A percentile compares a stretch with the other conserved stretches of the same genome.
These are phyloP conservation scores for Hyphochytrium catenoides DNA, from an alignment of 352 stramenopile species.

Conservation along the genomic window DNA sequence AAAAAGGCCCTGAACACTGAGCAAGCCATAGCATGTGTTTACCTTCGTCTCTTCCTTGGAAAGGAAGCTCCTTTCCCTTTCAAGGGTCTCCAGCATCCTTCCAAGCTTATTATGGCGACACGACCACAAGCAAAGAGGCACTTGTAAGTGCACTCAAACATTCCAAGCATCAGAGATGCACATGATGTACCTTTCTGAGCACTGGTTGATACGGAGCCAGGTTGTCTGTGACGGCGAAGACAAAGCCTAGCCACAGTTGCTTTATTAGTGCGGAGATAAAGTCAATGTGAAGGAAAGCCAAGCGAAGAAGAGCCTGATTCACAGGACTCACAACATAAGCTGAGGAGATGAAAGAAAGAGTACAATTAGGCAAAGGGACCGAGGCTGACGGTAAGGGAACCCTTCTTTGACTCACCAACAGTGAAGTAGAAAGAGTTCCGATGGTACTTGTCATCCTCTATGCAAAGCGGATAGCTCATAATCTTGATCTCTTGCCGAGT, in stretches of 20 bases:
- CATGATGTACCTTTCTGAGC: conserved; percentile 27
- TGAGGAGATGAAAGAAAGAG: too few relatives aligned
- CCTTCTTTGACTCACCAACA: conserved; percentile 16
- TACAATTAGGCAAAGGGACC: too few relatives aligned
- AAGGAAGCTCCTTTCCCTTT: conserved; percentile 58
- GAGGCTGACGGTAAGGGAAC: background rate
- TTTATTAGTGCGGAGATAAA: too few relatives aligned
- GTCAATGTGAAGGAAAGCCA: too few relatives aligned
- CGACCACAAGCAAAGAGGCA: background rate
- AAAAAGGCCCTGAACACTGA: background rate
- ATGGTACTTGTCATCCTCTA: conserved; percentile 68
- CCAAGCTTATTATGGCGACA: conserved; percentile 13
- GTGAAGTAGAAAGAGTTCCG: conserved; percentile 66
- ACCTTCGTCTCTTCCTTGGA: conserved; percentile 11
- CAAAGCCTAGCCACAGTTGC: too few relatives aligned
- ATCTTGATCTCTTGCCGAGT: conserved; percentile 51
- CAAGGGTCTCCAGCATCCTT: conserved; percentile 55
- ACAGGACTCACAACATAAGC: too few relatives aligned
- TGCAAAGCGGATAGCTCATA: conserved; percentile 56
- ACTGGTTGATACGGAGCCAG: conserved; percentile 48
- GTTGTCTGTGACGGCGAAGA: conserved; percentile 45
- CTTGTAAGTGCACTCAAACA: too few relatives aligned
- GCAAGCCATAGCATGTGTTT: conserved; percentile 7
- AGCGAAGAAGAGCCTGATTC: too few relatives aligned
- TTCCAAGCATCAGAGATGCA: too few relatives aligned